Base-by-base conservation (phyloP, 371 early-diverging fungal genomes). In the Blakeslea trispora region DNA sequence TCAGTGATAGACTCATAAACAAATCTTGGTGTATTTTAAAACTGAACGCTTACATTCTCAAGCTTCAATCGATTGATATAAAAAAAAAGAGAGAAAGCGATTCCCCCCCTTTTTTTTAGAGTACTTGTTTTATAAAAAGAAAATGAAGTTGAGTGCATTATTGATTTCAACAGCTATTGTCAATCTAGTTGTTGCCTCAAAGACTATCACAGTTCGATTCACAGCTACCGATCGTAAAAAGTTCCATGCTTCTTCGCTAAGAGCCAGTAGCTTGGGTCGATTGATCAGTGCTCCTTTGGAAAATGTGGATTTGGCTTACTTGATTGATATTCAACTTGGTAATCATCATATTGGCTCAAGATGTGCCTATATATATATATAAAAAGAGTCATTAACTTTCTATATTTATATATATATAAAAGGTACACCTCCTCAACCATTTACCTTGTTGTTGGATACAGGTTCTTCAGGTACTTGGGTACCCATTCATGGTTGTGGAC, bases 401-500 rank as follows among this genome's bases (percentile, higher is more conserved):
- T 35, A 32, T 45, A 21, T 24, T 28, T 45, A 24, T 13, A 37
- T 11, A 6, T 22, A 31, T 40, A 14, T 13, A 14, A 3, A 44
- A 64, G 72, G 73, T 22, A 64, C 72, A 3, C 78, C 78, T 21
- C 74, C 74, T 13, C 78, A 77, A 34, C 63, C 62, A 1, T 77
- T 77, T 50, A 70, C 72, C 1, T 19, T 77, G 32, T 53, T 77
- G 34, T 50, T 77, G 17, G 78, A 77, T 37, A 77, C 78, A 44
- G 71, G 78, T 0, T 77, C 78, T 0, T 77, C 78, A 1, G 65
- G 72, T 19, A 77, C 78, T 3, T 77, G 78, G 78, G 71, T 77
- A 0, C 75, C 78, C 18, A 37, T 59, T 2, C 22, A 52, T 5
- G 66, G 66, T 7, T 77, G 78, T 45, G 67, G 67, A 23, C 53